phyloP scores from a whole-genome alignment of 495 filamentous ascomycete genomes.

The Penicillium robsamsonii region DNA sequence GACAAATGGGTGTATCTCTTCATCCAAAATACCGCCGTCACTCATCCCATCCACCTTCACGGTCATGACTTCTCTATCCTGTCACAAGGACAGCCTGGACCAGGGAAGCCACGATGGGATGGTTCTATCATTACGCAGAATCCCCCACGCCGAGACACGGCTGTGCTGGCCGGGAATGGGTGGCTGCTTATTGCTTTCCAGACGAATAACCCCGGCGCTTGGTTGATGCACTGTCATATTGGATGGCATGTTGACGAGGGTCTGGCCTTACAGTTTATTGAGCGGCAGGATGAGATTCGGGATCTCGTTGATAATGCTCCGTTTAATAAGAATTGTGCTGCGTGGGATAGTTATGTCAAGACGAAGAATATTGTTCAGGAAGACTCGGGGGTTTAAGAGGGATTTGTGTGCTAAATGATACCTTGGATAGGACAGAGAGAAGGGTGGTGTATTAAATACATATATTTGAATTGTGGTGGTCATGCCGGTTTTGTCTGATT shows the following conservation, averaged over 20 bases:
- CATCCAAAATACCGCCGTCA: constrained; percentile 35
- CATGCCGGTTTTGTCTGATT: neutral
- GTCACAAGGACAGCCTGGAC: constrained; percentile 11
- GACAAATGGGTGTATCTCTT: constrained; percentile 56
- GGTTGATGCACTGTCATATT: constrained; percentile 56
- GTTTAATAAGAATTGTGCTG: neutral
- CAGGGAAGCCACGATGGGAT: neutral
- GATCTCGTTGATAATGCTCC: neutral
- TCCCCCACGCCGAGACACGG: constrained; percentile 60
- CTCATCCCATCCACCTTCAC: constrained; percentile 84
- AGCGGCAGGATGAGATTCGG: constrained; percentile 30
- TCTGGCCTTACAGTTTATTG: constrained; percentile 31
- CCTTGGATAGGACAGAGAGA: neutral
- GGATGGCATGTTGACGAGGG: constrained; percentile 47
- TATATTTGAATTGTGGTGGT: neutral
- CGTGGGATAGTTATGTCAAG: neutral
- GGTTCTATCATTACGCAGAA: constrained; percentile 15
- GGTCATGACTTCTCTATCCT: constrained; percentile 48
- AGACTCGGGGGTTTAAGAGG: neutral
- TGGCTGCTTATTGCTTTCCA: constrained; percentile 51
- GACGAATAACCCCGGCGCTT: constrained; percentile 50
- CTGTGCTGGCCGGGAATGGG: constrained; percentile 50
- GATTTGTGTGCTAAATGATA: neutral
- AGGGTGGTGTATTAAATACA: neutral
- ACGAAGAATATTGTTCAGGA: neutral